These are phyloP conservation scores for Stachybotrys echinatus DNA, from an alignment of 2,329 filamentous ascomycete species.

Conservation along the genomic window DNA sequence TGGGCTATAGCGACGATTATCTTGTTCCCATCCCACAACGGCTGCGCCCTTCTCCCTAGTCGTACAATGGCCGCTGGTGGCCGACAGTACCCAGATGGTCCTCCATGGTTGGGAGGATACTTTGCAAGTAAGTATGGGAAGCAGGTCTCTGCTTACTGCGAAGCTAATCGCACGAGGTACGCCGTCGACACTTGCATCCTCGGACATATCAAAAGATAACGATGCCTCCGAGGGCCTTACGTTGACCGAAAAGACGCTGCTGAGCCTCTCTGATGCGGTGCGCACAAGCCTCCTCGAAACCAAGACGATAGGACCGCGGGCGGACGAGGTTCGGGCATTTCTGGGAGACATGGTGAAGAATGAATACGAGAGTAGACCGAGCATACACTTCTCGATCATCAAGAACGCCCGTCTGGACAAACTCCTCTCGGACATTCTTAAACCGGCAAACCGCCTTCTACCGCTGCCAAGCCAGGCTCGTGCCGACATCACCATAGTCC, in stretches of 20 bases:
- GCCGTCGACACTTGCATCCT: neutral
- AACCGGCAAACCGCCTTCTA: constrained; percentile 18
- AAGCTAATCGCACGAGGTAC: neutral
- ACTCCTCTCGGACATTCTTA: constrained; percentile 34
- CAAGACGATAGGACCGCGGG: constrained; percentile 23
- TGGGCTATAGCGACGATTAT: too few relatives aligned
- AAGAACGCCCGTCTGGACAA: constrained; percentile 35
- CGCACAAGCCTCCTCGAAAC: constrained; percentile 27
- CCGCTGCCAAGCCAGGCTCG: constrained; percentile 23
- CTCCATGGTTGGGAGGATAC: neutral
- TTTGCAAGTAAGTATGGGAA: neutral
- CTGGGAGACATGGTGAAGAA: constrained; percentile 31
- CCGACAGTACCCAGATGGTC: neutral
- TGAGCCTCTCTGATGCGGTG: constrained; percentile 37
- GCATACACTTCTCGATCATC: constrained; percentile 33
- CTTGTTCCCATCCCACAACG: too few relatives aligned
- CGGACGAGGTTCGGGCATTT: constrained; percentile 31
- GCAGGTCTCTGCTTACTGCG: too few relatives aligned
- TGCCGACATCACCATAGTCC: constrained; percentile 28
- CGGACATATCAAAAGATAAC: neutral
- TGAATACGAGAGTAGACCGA: constrained; percentile 26
- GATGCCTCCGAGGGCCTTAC: neutral
- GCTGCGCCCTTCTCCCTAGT: too few relatives aligned
- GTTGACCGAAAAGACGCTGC: constrained; percentile 5
- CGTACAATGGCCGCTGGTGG: too few relatives aligned